These are phyloP conservation scores for Nemania sp. DNA, from an alignment of 2,329 filamentous ascomycete species.

Conservation along the genomic window DNA sequence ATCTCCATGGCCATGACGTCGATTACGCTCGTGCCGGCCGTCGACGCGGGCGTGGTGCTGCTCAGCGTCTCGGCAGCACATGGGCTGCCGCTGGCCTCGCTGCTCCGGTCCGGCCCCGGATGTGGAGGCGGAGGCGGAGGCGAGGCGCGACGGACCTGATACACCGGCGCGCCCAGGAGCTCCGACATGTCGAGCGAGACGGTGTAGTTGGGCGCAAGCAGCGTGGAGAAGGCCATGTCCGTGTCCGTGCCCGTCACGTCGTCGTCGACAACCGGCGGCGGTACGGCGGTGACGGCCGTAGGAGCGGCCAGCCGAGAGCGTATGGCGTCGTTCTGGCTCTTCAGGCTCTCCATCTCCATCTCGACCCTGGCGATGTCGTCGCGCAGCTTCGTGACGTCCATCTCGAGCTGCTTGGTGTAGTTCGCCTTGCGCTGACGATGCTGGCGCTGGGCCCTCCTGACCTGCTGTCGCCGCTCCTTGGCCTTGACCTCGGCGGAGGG, in stretches of 20 bases:
- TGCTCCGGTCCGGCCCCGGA: not conserved
- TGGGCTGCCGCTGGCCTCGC: not conserved
- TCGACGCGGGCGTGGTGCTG: slow-evolving; percentile 8
- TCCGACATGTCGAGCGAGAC: slow-evolving; percentile 48
- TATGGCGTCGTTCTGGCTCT: slow-evolving; percentile 51
- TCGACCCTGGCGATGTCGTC: slow-evolving; percentile 51
- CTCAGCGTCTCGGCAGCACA: slow-evolving; percentile 2
- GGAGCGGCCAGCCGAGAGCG: slow-evolving; percentile 38
- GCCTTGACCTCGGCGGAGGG: slow-evolving; percentile 45
- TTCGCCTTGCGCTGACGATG: slow-evolving; percentile 61
- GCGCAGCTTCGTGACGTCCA: slow-evolving; percentile 53
- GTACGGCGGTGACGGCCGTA: not conserved
- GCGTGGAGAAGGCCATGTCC: slow-evolving; percentile 9
- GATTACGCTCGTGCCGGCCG: not conserved
- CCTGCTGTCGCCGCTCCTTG: slow-evolving; percentile 54
- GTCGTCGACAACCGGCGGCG: not conserved
- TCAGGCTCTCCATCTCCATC: slow-evolving; percentile 45
- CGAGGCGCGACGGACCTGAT: slow-evolving; percentile 45
- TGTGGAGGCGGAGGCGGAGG: too few species aligned
- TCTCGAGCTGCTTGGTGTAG: slow-evolving; percentile 59
- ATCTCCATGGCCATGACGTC: slow-evolving; percentile 12
- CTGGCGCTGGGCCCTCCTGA: slow-evolving; percentile 58
- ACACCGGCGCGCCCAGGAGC: slow-evolving; percentile 48
- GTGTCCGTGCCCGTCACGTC: not conserved
- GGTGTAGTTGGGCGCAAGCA: slow-evolving; percentile 31